Evolutionary conservation across 169 alveolate genomes (phyloP).

Genomic region (Cryptosporidium andersoni): DNA sequence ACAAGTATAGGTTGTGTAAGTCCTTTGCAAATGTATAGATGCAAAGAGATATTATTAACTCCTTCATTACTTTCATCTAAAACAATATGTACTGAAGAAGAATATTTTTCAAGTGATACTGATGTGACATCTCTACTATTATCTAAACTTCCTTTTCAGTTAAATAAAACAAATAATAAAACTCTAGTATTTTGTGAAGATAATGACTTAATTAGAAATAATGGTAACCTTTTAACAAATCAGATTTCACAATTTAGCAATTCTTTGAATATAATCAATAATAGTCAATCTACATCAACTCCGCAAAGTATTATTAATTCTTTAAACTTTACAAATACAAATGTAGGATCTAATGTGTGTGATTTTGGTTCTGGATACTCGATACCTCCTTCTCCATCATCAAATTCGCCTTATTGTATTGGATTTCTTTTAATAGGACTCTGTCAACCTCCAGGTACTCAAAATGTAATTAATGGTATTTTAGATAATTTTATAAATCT

Average conservation of each 20-base stretch:
- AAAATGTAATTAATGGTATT: slow-evolving; percentile 34
- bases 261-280: not conserved
- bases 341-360: too few species aligned
- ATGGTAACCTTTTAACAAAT: not conserved
- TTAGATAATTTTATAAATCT: slow-evolving; percentile 1
- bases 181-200: slow-evolving; percentile 16
- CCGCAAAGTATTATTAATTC: not conserved
- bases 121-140: slow-evolving; percentile 3
- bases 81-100: slow-evolving; percentile 20
- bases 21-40: not conserved
- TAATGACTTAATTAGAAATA: not conserved
- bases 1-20: not conserved
- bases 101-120: not conserved
- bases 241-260: not conserved
- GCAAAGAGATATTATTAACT: not conserved
- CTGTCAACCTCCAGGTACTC: slow-evolving; percentile 34
- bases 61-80: slow-evolving; percentile 9
- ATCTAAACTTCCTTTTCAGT: slow-evolving; percentile 18
- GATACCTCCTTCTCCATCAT: not conserved
- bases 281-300: not conserved
- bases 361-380: not conserved
- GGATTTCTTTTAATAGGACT: slow-evolving; percentile 9
- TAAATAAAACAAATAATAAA: slow-evolving; percentile 8
- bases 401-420: slow-evolving; percentile 10
- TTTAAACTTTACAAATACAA: not conserved